Conservation (phyloP, 768 basidiomycete species). For the Suillus americanus region DNA sequence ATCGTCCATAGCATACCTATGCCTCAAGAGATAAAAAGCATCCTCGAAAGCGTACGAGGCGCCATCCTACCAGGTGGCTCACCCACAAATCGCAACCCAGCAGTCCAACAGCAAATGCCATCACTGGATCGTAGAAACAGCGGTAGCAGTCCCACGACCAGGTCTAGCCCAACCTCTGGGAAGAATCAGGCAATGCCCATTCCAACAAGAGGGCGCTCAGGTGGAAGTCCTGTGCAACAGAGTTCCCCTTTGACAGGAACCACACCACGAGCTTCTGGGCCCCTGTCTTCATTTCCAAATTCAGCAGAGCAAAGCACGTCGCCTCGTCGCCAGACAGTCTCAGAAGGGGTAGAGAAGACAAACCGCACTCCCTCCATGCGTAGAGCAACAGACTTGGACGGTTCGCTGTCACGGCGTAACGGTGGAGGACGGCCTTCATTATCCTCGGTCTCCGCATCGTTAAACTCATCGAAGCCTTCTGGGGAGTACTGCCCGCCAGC, state of each 20-base stretch:
- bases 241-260: conserved; percentile 21
- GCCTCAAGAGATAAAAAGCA: conserved; percentile 67
- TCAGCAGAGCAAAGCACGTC: conserved; percentile 43
- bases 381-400: conserved; percentile 57
- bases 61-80: conserved; percentile 32
- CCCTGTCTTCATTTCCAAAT: conserved; percentile 45
- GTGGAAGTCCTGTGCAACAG: conserved; percentile 48
- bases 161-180: conserved; percentile 35
- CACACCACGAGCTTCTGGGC: conserved; percentile 30
- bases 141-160: conserved; percentile 30
- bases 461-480: conserved; percentile 22
- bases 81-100: conserved; percentile 34
- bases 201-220: conserved; percentile 45
- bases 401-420: conserved; percentile 45
- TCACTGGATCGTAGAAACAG: conserved; percentile 48
- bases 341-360: conserved; percentile 55
- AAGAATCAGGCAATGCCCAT: conserved; percentile 37
- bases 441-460: conserved; percentile 39
- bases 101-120: conserved; percentile 27
- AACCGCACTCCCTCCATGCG: conserved; percentile 62
- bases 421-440: conserved; percentile 45
- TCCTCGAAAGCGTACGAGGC: conserved; percentile 55
- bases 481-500: conserved; percentile 19
- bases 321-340: conserved; percentile 49
- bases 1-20: conserved; percentile 73